Percentiles rank a stretch among this genome's conserved stretches.
Conservation (phyloP, 2,329 filamentous ascomycete genomes). For the Fusarium anthophilum region DNA sequence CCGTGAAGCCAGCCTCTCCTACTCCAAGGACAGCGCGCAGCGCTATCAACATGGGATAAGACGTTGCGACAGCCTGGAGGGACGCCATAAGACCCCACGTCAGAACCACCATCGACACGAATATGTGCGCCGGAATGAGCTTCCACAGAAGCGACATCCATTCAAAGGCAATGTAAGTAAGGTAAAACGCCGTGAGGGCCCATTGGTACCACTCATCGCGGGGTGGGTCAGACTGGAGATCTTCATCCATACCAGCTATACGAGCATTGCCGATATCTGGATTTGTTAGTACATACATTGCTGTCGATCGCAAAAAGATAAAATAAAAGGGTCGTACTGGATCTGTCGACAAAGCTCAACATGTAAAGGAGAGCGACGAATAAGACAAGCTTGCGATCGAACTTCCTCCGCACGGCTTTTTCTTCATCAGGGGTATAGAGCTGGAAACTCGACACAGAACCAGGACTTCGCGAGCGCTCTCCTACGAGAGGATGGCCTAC, state of each 20-base stretch:
- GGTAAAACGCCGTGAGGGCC: constrained; percentile 69
- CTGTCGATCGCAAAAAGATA: not conserved
- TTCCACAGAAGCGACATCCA: constrained; percentile 73
- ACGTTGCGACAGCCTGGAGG: constrained; percentile 73
- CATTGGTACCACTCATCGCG: constrained; percentile 65
- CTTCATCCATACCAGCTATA: constrained; percentile 70
- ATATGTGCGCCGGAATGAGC: constrained; percentile 67
- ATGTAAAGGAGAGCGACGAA: constrained; percentile 87
- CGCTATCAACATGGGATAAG: constrained; percentile 67
- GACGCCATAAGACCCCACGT: constrained; percentile 84
- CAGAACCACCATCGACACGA: constrained; percentile 70
- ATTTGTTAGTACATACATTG: not conserved
- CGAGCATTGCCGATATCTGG: constrained; percentile 70
- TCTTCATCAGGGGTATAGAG: constrained; percentile 75
- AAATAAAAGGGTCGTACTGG: constrained; percentile 65
- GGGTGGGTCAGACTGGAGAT: constrained; percentile 62
- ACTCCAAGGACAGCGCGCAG: constrained; percentile 68
- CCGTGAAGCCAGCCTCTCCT: constrained; percentile 72
- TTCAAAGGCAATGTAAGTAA: constrained; percentile 70
- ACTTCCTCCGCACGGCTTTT: constrained; percentile 72
- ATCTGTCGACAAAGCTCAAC: constrained; percentile 85
- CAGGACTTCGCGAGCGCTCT: constrained; percentile 37
- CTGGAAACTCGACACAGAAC: constrained; percentile 50
- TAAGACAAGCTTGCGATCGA: constrained; percentile 80
- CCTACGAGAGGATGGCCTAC: constrained; percentile 34